Evolutionary conservation across 495 filamentous ascomycete genomes (phyloP), one percentile per base, ranked within the genome.

Genomic region (Xylaria sp.): DNA sequence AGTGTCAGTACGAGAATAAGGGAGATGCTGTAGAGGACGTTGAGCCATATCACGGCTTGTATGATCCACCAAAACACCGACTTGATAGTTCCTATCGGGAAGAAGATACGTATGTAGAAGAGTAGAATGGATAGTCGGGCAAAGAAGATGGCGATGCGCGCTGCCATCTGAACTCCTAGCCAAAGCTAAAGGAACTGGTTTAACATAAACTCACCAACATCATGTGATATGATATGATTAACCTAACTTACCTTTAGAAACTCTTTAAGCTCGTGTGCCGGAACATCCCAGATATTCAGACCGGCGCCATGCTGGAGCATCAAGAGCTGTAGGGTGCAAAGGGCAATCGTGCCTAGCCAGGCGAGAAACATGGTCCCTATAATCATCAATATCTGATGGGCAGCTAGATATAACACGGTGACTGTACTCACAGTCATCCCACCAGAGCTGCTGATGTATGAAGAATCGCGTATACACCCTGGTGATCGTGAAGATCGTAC

Each of bases 31-130:
- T 73, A 73, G 17, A 73, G 71, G 24, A 67, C 14, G n/a, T 73
- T 73, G 43, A 69, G 48, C 71, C 71, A 73, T 46, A 73, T 70
- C 26, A 57, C 59, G 37, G 46, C 61, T 46, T 73, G 71, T 26
- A 69, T 73, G 46, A 70, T 37, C 71, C 71, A 73, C 71, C 71
- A 73, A 29, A 73, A 61, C 3, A 64, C 8, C 29, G 71, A 69
- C 43, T 61, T 65, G 0, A 7, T 17, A 24, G 71, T 41, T 33
- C 71, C 71, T 40, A 73, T 59, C 6, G 72, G 72, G 64, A 74
- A 74, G 73, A 83, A 81, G 46, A 83, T 72, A 59, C 79, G 76
- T 35, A 83, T 80, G 73, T 83, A 83, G 55, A 83, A 75, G 2
- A 78, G 65, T 19, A 83, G 67, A 61, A 83, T 80, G 31, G 80